Conservation (phyloP, 2,329 filamentous ascomycete species). For the Niveomyces coronatus region DNA sequence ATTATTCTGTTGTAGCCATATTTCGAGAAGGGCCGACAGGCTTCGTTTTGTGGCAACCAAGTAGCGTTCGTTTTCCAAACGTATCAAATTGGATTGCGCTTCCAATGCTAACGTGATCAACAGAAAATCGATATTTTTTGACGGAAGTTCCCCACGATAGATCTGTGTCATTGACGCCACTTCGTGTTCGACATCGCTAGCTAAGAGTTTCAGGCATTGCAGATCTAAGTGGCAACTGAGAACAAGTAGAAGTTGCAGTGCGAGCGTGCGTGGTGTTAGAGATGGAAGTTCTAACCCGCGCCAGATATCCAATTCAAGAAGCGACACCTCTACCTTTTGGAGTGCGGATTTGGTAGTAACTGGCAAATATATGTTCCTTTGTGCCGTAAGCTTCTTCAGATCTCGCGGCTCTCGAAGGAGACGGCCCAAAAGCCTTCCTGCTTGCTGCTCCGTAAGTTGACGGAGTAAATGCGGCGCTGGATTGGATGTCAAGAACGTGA, state of each 20-base stretch:
- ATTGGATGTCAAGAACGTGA: constrained; percentile 51
- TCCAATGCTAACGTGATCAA: constrained; percentile 32
- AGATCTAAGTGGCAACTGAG: constrained; percentile 6
- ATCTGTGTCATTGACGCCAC: constrained; percentile 17
- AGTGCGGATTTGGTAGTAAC: constrained; percentile 50
- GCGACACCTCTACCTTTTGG: constrained; percentile 38
- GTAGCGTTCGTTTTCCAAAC: constrained; percentile 13
- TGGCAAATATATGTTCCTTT: constrained; percentile 59
- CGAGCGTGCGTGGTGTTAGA: constrained; percentile 53
- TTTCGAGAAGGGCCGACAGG: constrained; percentile 19
- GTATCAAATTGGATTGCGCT: constrained; percentile 21
- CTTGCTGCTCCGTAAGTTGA: constrained; percentile 43
- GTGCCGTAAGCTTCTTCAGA: constrained; percentile 49
- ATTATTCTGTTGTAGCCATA: constrained; percentile 20
- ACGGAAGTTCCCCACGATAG: constrained; percentile 12
- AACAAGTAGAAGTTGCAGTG: constrained; percentile 46
- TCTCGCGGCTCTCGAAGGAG: constrained; percentile 45
- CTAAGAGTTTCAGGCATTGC: constrained; percentile 15
- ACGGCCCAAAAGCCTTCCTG: constrained; percentile 42
- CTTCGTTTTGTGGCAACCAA: constrained; percentile 20
- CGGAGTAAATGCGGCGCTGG: constrained; percentile 48
- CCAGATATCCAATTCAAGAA: constrained; percentile 52
- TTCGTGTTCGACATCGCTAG: constrained; percentile 19
- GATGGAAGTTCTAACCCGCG: constrained; percentile 35
- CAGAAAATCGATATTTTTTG: constrained; percentile 28